Percentiles rank a stretch among this genome's conserved stretches.
phyloP scores from a whole-genome alignment of 1,139 yeast species.

The Pichia sp. region DNA sequence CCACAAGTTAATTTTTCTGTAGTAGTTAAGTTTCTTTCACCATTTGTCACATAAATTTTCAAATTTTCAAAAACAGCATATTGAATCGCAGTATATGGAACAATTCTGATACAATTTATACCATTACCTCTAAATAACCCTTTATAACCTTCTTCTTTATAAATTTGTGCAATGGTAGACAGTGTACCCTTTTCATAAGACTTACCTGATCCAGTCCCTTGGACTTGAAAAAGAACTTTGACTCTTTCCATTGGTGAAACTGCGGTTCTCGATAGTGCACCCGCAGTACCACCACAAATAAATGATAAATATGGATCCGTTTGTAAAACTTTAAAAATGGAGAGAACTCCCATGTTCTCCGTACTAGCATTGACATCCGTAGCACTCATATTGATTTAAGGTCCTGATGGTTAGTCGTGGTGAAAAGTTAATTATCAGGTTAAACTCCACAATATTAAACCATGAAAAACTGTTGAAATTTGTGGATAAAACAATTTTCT shows the following conservation, averaged over 20 bases:
- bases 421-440: too few species aligned
- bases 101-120: conserved; percentile 78
- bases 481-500: not conserved
- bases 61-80: conserved; percentile 57
- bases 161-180: conserved; percentile 70
- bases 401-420: too few species aligned
- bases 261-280: conserved; percentile 86
- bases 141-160: conserved; percentile 81
- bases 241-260: conserved; percentile 95
- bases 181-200: conserved; percentile 65
- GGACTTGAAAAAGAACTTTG: conserved; percentile 84
- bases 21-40: conserved; percentile 36
- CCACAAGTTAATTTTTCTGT: conserved; percentile 69
- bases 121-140: conserved; percentile 91
- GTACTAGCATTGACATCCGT: not conserved
- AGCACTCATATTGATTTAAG: not conserved
- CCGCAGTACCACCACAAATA: conserved; percentile 75
- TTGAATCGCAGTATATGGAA: conserved; percentile 95
- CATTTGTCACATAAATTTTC: conserved; percentile 22
- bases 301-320: conserved; percentile 42
- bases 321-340: conserved; percentile 10
- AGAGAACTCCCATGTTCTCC: not conserved
- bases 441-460: not conserved
- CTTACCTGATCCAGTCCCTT: conserved; percentile 37
- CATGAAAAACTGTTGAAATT: not conserved